These are phyloP conservation scores for Saitozyma sp. DNA, from an alignment of 768 basidiomycete genomes.

Conservation along the genomic window DNA sequence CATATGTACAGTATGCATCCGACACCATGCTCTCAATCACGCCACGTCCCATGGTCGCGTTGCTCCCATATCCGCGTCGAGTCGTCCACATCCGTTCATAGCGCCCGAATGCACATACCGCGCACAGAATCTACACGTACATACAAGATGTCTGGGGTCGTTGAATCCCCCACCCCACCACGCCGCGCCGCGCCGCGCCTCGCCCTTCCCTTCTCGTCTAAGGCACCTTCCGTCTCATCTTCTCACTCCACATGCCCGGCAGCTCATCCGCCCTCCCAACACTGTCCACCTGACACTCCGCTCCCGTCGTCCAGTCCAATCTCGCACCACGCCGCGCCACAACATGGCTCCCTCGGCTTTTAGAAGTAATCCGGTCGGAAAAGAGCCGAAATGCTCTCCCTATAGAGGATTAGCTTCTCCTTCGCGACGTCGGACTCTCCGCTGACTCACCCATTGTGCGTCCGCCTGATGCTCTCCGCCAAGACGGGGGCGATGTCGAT, in stretches of 20 bases:
- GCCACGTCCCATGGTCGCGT: too few relatives aligned
- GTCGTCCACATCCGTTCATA: too few relatives aligned
- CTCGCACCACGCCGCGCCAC: neutral
- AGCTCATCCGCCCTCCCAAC: neutral
- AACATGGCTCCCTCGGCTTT: neutral
- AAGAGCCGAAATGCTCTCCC: slow-evolving; percentile 52
- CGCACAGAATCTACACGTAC: too few relatives aligned
- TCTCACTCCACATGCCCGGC: neutral
- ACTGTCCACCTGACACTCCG: neutral
- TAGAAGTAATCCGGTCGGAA: slow-evolving; percentile 41
- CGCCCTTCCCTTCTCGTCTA: too few relatives aligned
- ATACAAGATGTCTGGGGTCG: too few relatives aligned
- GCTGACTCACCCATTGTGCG: slow-evolving; percentile 72
- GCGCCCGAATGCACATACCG: too few relatives aligned
- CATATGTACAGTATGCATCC: too few relatives aligned
- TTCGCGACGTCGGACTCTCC: neutral
- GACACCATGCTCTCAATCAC: too few relatives aligned
- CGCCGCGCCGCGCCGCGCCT: neutral
- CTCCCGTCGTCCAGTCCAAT: slow-evolving; percentile 1
- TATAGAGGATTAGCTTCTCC: slow-evolving; percentile 14
- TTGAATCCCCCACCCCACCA: too few relatives aligned
- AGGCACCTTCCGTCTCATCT: neutral
- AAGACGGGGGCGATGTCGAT: slow-evolving; percentile 93
- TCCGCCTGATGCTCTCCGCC: slow-evolving; percentile 91
- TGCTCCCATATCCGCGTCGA: too few relatives aligned